Conservation (phyloP, 2,329 filamentous ascomycete genomes). For the Fragosphaeria purpurea region DNA sequence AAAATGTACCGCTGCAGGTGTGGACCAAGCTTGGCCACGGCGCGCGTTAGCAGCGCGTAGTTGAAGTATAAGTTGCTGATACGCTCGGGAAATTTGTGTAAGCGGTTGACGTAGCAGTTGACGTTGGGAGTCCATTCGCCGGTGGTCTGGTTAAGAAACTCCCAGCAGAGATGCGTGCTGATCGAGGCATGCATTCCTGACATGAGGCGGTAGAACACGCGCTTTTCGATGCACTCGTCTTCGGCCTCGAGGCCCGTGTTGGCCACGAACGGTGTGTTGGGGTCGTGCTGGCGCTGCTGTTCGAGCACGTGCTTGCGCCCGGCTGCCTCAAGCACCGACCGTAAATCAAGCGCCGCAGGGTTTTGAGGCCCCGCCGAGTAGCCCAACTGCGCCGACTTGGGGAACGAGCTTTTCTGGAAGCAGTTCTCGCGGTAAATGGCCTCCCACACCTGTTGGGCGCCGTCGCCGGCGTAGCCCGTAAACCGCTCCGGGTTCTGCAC, state of each 20-base stretch:
- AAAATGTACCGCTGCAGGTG: conserved; percentile 76
- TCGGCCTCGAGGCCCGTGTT: conserved; percentile 64
- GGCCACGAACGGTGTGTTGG: conserved; percentile 49
- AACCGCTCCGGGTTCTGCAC: conserved; percentile 91
- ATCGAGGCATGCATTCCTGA: conserved; percentile 98
- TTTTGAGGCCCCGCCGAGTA: conserved; percentile 31
- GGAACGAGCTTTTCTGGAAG: conserved; percentile 63
- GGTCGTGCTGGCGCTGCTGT: conserved; percentile 44
- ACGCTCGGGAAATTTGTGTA: conserved; percentile 77
- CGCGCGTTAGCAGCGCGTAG: conserved; percentile 88
- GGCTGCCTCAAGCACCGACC: conserved; percentile 48
- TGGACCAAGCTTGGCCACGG: conserved; percentile 79
- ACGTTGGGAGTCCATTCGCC: conserved; percentile 89
- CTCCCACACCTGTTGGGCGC: conserved; percentile 87
- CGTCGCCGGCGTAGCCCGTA: conserved; percentile 81
- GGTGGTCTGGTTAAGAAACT: conserved; percentile 90
- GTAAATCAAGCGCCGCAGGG: conserved; percentile 50
- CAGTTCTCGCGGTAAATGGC: conserved; percentile 97
- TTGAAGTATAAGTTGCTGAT: conserved; percentile 99
- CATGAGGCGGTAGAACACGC: conserved; percentile 93
- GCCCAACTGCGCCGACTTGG: conserved; percentile 46
- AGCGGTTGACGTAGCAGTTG: conserved; percentile 75
- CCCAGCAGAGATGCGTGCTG: conserved; percentile 89
- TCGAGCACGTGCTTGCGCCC: conserved; percentile 53
- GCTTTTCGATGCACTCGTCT: conserved; percentile 93